Conservation (phyloP, 306 rosid genomes). For the Begonia fuchsioides region DNA sequence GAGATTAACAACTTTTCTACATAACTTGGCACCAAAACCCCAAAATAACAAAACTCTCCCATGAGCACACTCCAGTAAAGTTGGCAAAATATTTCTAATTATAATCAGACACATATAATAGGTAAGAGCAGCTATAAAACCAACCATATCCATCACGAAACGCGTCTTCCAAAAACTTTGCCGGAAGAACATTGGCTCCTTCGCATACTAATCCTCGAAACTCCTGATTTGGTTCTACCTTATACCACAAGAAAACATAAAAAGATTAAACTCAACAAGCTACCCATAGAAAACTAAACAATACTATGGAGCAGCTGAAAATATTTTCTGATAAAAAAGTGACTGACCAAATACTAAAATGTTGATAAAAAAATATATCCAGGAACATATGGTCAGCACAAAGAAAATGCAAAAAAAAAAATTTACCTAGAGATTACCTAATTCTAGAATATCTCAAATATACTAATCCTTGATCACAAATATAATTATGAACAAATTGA, state of each 20-base stretch:
- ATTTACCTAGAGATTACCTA: too few relatives aligned
- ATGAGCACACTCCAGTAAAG: slow-evolving; percentile 8
- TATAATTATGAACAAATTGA: too few relatives aligned
- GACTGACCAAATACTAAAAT: neutral
- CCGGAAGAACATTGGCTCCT: slow-evolving; percentile 98
- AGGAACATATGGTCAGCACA: too few relatives aligned
- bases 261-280: neutral
- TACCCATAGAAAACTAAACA: neutral
- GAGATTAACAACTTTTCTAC: slow-evolving; percentile 92
- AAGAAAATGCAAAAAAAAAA: too few relatives aligned
- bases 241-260: slow-evolving; percentile 35
- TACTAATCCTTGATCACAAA: too few relatives aligned
- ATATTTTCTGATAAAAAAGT: too few relatives aligned
- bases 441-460: too few relatives aligned
- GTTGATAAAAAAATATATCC: too few relatives aligned
- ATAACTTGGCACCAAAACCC: slow-evolving; percentile 42
- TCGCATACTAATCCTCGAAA: slow-evolving; percentile 91
- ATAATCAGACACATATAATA: neutral
- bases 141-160: slow-evolving; percentile 78
- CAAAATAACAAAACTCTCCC: slow-evolving; percentile 18
- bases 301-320: too few relatives aligned
- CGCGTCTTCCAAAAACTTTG: slow-evolving; percentile 73
- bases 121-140: slow-evolving; percentile 10
- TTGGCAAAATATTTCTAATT: neutral
- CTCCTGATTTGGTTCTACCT: slow-evolving; percentile 99